Conservation (phyloP, 768 basidiomycete genomes). For the Lactifluus hygrophoroides region DNA sequence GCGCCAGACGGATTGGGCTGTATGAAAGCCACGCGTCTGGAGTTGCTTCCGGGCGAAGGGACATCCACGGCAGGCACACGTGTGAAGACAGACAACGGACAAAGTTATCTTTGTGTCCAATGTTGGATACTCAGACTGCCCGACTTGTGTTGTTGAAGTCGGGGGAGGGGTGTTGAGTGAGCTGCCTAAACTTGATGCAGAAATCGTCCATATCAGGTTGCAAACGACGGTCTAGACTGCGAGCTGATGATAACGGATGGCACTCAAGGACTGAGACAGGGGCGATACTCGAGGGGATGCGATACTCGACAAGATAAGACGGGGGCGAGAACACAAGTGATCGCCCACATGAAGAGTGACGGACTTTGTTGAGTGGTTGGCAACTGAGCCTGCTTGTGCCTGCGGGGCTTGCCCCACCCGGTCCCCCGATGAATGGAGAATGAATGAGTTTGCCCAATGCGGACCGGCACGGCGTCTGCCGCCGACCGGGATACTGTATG, state of each 20-base stretch:
- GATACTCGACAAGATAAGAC: neutral
- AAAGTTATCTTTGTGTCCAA: neutral
- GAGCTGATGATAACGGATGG: neutral
- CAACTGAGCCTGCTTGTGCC: neutral
- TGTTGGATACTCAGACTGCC: neutral
- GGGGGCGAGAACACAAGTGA: neutral
- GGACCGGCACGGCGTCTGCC: neutral
- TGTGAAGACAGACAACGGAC: neutral
- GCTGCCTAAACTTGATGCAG: neutral
- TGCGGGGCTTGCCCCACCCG: neutral
- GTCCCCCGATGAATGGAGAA: too few species aligned
- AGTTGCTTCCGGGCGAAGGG: neutral
- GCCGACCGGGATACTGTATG: neutral
- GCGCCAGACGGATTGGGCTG: neutral
- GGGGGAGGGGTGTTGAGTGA: neutral
- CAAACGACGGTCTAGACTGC: neutral
- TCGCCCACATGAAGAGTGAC: neutral
- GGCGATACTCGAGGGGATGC: neutral
- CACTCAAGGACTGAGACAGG: neutral
- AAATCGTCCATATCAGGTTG: neutral
- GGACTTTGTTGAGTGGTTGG: neutral
- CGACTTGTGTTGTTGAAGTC: neutral
- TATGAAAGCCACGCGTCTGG: constrained; percentile 9
- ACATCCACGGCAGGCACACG: neutral
- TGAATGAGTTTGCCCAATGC: neutral